These are phyloP conservation scores for Blastomyces percursus DNA, from an alignment of 2,329 filamentous ascomycete genomes.

Conservation along the genomic window DNA sequence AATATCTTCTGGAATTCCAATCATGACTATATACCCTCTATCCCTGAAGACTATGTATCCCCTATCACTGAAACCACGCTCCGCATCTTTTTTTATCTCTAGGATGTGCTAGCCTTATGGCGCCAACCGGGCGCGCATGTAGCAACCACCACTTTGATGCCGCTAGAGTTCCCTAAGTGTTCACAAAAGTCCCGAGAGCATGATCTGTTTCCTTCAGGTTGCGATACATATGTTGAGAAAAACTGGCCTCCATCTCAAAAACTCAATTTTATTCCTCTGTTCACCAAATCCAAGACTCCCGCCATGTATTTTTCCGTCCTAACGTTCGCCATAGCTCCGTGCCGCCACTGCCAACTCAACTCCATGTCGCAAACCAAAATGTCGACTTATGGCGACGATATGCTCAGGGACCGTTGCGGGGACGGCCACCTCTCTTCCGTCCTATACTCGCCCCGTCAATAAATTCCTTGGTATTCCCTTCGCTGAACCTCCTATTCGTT, in stretches of 20 bases:
- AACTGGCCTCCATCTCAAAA: too few species aligned
- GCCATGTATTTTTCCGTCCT: background rate
- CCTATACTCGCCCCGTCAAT: slow-evolving; percentile 16
- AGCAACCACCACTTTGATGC: background rate
- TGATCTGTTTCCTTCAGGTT: background rate
- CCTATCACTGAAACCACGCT: background rate
- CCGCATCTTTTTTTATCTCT: background rate
- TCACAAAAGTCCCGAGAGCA: background rate
- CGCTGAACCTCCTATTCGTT: slow-evolving; percentile 20
- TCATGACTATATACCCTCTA: background rate
- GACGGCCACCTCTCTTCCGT: slow-evolving; percentile 19
- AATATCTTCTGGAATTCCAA: too few species aligned
- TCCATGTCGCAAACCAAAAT: background rate
- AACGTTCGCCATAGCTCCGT: background rate
- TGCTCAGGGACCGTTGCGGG: slow-evolving; percentile 21
- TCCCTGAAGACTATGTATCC: background rate
- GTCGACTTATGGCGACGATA: slow-evolving; percentile 17
- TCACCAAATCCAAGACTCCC: background rate
- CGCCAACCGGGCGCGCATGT: background rate
- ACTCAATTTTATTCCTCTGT: background rate
- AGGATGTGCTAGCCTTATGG: background rate
- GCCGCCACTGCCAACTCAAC: background rate
- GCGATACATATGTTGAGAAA: background rate
- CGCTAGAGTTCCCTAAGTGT: background rate
- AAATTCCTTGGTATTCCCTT: slow-evolving; percentile 26